Base-by-base conservation (phyloP, 495 filamentous ascomycete genomes). In the Aspergillus cristatus region DNA sequence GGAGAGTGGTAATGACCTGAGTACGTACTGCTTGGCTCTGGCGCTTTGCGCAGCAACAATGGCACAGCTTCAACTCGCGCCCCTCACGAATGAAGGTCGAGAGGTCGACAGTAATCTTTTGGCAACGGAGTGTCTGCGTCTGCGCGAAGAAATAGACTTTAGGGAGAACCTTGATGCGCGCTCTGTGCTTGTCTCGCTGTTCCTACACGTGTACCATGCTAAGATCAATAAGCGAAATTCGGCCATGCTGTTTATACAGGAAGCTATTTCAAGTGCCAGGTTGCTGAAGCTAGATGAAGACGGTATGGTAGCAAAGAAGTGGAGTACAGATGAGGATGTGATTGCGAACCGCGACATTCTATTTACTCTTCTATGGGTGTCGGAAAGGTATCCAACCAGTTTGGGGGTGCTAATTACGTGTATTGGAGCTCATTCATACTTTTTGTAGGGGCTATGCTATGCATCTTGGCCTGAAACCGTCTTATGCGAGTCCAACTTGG, bases 361-460 rank as follows among this genome's bases (percentile, higher is more conserved):
- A 4, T 57, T 61, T 32, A 46, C 51, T 2, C 32, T 61, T 6
- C 32, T 58, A 0, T 61, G 57, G 57, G 45, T 61, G 18, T 58
- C 57, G 11, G 55, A 61, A 35, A 51, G 57, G 54, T 58, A 41
- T n/a, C n/a, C n/a, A n/a, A n/a, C n/a, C n/a, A n/a, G n/a, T n/a
- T n/a, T n/a, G n/a, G n/a, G n/a, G n/a, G n/a, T n/a, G n/a, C n/a
- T n/a, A n/a, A n/a, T n/a, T n/a, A n/a, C n/a, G n/a, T n/a, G n/a
- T n/a, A n/a, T n/a, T n/a, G n/a, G n/a, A n/a, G n/a, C n/a, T n/a
- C n/a, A n/a, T n/a, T n/a, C n/a, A n/a, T n/a, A n/a, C n/a, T n/a
- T n/a, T n/a, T n/a, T n/a, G 17, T 22, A 60, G 57, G 36, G 57
- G 57, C 3, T 58, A 54, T 37, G 41, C 53, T 6, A 46, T 61